Conservation (phyloP, 306 rosid species). For the Quillaja saponaria region DNA sequence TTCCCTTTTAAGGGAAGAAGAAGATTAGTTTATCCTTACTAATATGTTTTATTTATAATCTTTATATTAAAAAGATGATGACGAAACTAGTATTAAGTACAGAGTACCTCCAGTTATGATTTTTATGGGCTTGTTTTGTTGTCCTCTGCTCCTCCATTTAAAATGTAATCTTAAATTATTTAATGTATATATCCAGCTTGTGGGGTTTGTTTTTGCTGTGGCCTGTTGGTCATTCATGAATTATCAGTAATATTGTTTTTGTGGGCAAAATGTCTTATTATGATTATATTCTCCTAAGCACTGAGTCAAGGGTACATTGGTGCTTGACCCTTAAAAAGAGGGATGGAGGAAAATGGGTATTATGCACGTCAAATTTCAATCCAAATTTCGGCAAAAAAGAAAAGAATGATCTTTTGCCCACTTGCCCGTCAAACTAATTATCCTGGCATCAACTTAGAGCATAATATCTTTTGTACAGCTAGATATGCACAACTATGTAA, state of each 20-base stretch:
- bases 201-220: not conserved
- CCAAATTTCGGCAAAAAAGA: too few species aligned
- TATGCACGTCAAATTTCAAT: too few species aligned
- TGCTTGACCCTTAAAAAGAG: not conserved
- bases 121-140: slow-evolving; percentile 50
- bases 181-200: not conserved
- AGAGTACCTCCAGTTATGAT: slow-evolving; percentile 26
- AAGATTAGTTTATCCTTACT: slow-evolving; percentile 8
- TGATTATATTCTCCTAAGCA: slow-evolving; percentile 18
- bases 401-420: too few species aligned
- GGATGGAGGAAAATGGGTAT: too few species aligned
- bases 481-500: too few species aligned
- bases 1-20: slow-evolving; percentile 68
- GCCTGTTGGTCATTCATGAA: slow-evolving; percentile 20
- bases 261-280: slow-evolving; percentile 18
- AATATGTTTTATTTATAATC: not conserved
- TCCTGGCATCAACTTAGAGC: too few species aligned
- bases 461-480: too few species aligned
- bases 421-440: slow-evolving; percentile 5
- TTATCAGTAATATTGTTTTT: slow-evolving; percentile 28
- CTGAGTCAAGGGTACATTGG: slow-evolving; percentile 15
- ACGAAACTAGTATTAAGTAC: slow-evolving; percentile 31
- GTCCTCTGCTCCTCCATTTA: slow-evolving; percentile 15
- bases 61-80: slow-evolving; percentile 28
- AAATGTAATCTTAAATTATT: too few species aligned